Percentiles rank a stretch among this genome's conserved stretches.
Conservation (phyloP, 169 alveolate genomes). For the Haemoproteus tartakovskyi region DNA sequence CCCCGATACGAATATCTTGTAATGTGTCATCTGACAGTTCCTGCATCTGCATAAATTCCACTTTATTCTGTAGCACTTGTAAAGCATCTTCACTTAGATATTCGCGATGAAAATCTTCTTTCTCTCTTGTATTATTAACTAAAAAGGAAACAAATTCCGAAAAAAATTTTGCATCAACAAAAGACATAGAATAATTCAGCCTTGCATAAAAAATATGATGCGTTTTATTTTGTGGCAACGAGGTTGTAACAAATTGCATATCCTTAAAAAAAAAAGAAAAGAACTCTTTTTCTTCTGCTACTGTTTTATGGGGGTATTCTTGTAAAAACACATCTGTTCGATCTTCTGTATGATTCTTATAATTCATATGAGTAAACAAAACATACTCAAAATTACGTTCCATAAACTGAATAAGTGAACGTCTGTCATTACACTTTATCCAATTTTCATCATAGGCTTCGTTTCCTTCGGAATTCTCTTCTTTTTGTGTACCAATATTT, state of each 20-base stretch:
- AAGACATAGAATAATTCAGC: background rate
- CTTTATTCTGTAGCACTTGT: no score
- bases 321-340: conserved; percentile 38
- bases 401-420: background rate
- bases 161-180: no score
- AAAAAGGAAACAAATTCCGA: no score
- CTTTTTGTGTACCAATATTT: background rate
- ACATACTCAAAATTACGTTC: conserved; percentile 16
- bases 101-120: no score
- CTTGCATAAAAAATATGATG: conserved; percentile 32
- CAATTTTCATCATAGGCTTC: conserved; percentile 13
- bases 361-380: conserved; percentile 56
- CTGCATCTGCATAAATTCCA: no score
- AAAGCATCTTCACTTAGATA: no score
- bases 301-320: conserved; percentile 50
- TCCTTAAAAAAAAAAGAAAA: conserved; percentile 22
- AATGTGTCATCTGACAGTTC: no score
- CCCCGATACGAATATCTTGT: no score
- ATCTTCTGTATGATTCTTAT: conserved; percentile 18
- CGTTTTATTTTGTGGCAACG: conserved; percentile 11
- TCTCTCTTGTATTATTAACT: no score
- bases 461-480: conserved; percentile 1
- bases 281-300: conserved; percentile 39
- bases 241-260: conserved; percentile 15
- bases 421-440: background rate